Conservation (phyloP, 1,139 yeast genomes). For the Debaryomycetaceae sp. region DNA sequence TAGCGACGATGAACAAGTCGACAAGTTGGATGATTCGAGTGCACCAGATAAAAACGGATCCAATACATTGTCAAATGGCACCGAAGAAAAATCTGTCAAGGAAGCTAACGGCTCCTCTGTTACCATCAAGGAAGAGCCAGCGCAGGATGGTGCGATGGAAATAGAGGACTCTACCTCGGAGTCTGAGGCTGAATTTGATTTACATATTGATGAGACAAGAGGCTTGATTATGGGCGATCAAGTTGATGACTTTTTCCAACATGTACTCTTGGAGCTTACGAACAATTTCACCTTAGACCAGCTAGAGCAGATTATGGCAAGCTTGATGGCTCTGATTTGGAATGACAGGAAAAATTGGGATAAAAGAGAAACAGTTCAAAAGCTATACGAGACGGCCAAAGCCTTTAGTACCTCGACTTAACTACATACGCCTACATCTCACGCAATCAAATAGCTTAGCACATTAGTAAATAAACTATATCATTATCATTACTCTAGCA, state of each 20-base stretch:
- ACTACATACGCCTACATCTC: background rate
- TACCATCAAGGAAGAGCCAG: background rate
- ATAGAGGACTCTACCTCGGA: slow-evolving; percentile 3
- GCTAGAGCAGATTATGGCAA: slow-evolving; percentile 71
- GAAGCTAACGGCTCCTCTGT: slow-evolving; percentile 1
- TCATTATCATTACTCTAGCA: background rate
- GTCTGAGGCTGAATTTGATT: slow-evolving; percentile 26
- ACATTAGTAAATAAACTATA: slow-evolving; percentile 1
- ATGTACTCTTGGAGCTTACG: slow-evolving; percentile 34
- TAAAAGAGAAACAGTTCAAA: slow-evolving; percentile 41
- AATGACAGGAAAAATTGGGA: slow-evolving; percentile 63
- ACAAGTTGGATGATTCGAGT: background rate
- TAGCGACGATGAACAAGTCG: background rate
- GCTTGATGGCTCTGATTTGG: slow-evolving; percentile 76
- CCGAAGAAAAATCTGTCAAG: slow-evolving; percentile 1
- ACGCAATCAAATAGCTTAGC: background rate
- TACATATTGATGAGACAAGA: slow-evolving; percentile 13
- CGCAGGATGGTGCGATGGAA: background rate
- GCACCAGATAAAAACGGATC: background rate
- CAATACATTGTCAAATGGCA: background rate
- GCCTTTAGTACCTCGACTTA: background rate
- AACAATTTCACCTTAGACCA: slow-evolving; percentile 58
- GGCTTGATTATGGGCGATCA: slow-evolving; percentile 14
- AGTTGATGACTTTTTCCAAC: slow-evolving; percentile 15
- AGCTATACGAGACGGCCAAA: slow-evolving; percentile 19